Percentiles rank a stretch among this genome's conserved stretches.
These are phyloP conservation scores for Adansonia gregorii DNA, from an alignment of 441 rosid species.

Conservation along the genomic window DNA sequence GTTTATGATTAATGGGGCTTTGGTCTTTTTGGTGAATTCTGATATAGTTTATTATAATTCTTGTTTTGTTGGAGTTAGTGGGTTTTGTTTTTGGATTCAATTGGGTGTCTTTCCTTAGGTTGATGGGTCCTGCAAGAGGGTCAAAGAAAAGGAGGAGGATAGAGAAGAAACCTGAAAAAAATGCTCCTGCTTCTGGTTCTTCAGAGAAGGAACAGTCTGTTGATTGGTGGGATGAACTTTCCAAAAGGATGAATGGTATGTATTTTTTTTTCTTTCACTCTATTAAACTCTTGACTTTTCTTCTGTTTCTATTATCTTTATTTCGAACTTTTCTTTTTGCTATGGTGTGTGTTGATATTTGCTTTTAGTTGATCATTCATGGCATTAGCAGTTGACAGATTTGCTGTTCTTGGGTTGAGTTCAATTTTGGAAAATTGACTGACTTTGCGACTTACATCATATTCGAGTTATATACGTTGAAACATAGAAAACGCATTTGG, in stretches of 20 bases:
- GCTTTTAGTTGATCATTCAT: conserved; percentile 31
- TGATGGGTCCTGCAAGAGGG: conserved; percentile 63
- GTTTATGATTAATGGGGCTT: conserved; percentile 42
- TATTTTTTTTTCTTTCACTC: conserved; percentile 23
- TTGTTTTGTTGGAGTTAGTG: conserved; percentile 32
- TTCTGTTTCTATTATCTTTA: background rate
- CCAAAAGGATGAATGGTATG: conserved; percentile 52
- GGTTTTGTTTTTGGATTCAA: conserved; percentile 41
- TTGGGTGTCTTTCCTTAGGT: conserved; percentile 31
- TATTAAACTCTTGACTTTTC: conserved; percentile 20
- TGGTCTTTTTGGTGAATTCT: conserved; percentile 36
- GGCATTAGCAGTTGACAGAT: conserved; percentile 17
- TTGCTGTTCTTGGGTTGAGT: conserved; percentile 27
- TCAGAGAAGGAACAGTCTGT: conserved; percentile 46
- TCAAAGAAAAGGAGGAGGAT: conserved; percentile 47
- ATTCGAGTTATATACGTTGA: conserved; percentile 21
- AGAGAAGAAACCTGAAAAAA: conserved; percentile 46
- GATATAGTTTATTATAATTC: conserved; percentile 21
- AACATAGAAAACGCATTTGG: conserved; percentile 33
- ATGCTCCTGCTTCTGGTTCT: conserved; percentile 47
- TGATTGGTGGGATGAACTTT: conserved; percentile 64
- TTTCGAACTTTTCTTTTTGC: background rate
- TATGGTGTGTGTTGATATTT: conserved; percentile 1
- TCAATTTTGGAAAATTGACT: conserved; percentile 26
- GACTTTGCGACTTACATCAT: conserved; percentile 22